Conservation (phyloP, 2,329 filamentous ascomycete genomes). For the Ascochyta lentis region DNA sequence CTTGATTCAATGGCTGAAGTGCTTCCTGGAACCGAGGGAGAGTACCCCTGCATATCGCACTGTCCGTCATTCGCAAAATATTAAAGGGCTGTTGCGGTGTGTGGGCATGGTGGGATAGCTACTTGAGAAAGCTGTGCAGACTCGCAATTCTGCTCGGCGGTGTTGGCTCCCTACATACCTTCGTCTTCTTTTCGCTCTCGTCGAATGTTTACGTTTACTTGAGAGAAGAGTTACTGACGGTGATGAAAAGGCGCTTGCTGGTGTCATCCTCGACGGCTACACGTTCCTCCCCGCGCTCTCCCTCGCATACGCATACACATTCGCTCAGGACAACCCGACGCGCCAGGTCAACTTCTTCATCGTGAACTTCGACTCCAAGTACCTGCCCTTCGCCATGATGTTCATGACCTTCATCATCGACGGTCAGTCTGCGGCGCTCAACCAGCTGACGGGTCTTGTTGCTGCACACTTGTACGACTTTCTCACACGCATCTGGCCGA, state of each 20-base stretch:
- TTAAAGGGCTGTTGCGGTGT: constrained; percentile 53
- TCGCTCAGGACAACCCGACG: constrained; percentile 82
- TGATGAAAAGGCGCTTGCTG: constrained; percentile 58
- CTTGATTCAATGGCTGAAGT: constrained; percentile 56
- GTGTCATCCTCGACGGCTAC: constrained; percentile 58
- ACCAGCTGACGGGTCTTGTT: constrained; percentile 78
- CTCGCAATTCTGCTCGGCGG: constrained; percentile 62
- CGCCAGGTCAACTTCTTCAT: constrained; percentile 80
- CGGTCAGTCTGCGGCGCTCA: constrained; percentile 63
- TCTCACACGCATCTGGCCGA: constrained; percentile 83
- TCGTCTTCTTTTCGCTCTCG: constrained; percentile 18
- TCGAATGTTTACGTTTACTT: constrained; percentile 13
- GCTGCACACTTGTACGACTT: constrained; percentile 94
- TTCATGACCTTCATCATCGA: constrained; percentile 73
- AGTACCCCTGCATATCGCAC: constrained; percentile 58
- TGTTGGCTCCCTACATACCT: constrained; percentile 71
- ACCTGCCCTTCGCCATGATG: constrained; percentile 82
- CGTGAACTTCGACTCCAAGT: constrained; percentile 80
- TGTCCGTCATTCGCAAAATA: constrained; percentile 60
- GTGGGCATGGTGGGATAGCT: constrained; percentile 60
- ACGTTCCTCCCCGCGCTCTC: constrained; percentile 68
- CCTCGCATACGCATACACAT: constrained; percentile 83
- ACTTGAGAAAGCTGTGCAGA: constrained; percentile 62
- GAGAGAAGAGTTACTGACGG: constrained; percentile 38
- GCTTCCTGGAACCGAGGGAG: constrained; percentile 63